Percentiles rank a stretch among this genome's conserved stretches.
Evolutionary conservation across 495 filamentous ascomycete species (phyloP).

Genomic region (Aspergillus cristatus): DNA sequence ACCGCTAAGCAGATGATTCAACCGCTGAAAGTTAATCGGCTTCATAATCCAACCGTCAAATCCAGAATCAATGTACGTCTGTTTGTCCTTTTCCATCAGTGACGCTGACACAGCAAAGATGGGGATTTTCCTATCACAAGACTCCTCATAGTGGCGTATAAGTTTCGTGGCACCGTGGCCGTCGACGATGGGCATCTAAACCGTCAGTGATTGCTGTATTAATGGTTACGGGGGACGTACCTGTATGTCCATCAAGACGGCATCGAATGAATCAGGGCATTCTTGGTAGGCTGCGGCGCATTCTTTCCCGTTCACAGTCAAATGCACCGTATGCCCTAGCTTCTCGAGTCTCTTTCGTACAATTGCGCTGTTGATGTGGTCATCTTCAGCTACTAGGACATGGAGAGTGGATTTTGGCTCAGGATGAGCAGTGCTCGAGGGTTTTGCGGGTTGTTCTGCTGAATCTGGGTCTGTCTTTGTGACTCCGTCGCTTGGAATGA

Average conservation of each 20-base stretch:
- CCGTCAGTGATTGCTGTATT: not conserved
- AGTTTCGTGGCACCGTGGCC: conserved; percentile 73
- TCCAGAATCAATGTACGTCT: conserved; percentile 61
- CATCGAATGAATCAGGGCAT: conserved; percentile 54
- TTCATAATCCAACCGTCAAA: conserved; percentile 89
- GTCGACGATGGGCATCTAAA: conserved; percentile 88
- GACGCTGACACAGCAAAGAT: conserved; percentile 86
- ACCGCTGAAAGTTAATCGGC: conserved; percentile 63
- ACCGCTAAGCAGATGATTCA: conserved; percentile 51
- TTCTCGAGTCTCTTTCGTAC: conserved; percentile 77
- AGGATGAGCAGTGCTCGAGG: not conserved
- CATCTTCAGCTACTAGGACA: conserved; percentile 83
- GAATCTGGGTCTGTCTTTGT: too few relatives aligned
- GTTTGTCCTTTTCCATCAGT: conserved; percentile 56
- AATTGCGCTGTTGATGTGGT: conserved; percentile 86
- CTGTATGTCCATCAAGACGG: conserved; percentile 97
- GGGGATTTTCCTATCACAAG: too few relatives aligned
- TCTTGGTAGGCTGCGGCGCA: conserved; percentile 64
- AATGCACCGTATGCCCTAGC: conserved; percentile 58
- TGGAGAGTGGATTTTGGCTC: conserved; percentile 37
- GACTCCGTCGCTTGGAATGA: too few relatives aligned
- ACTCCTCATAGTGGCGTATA: conserved; percentile 62
- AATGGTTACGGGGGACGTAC: conserved; percentile 29
- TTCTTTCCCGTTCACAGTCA: conserved; percentile 81
- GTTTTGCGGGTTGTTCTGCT: not conserved